phyloP scores from a whole-genome alignment of 2,329 filamentous ascomycete genomes.

The Fusarium sp. region DNA sequence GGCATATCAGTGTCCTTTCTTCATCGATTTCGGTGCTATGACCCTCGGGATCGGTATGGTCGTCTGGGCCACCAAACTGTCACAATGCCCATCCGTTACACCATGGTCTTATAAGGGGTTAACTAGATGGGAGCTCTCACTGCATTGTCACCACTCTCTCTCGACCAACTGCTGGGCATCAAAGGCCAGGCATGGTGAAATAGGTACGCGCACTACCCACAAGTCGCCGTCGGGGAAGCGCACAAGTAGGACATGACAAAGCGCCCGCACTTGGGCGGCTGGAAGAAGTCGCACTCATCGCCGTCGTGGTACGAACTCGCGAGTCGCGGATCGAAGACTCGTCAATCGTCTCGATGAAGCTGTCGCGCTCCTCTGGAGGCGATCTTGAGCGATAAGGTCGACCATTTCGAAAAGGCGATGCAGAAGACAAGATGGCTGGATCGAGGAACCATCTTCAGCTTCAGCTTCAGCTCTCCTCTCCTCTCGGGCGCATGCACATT shows the following conservation, averaged over 20 bases:
- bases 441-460: neutral
- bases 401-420: neutral
- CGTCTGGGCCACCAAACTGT: slow-evolving; percentile 25
- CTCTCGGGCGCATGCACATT: neutral
- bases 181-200: slow-evolving; percentile 12
- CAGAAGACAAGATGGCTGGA: neutral
- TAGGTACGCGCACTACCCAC: slow-evolving; percentile 32
- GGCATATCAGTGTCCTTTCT: slow-evolving; percentile 1
- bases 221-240: slow-evolving; percentile 11
- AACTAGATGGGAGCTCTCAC: neutral
- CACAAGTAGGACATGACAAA: slow-evolving; percentile 38
- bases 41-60: slow-evolving; percentile 8
- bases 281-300: slow-evolving; percentile 27
- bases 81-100: neutral
- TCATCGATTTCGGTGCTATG: slow-evolving; percentile 13
- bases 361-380: slow-evolving; percentile 13
- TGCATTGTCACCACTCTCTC: slow-evolving; percentile 36
- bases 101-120: neutral
- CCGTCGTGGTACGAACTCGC: slow-evolving; percentile 30
- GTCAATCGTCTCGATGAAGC: slow-evolving; percentile 22
- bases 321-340: slow-evolving; percentile 14
- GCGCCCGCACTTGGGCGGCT: slow-evolving; percentile 21
- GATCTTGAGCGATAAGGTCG: neutral
- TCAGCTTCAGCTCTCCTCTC: neutral
- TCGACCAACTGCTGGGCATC: slow-evolving; percentile 20